Evolutionary conservation across 768 basidiomycete species (phyloP), one percentile per base, ranked within the genome.

Genomic region (Mycena floridula): DNA sequence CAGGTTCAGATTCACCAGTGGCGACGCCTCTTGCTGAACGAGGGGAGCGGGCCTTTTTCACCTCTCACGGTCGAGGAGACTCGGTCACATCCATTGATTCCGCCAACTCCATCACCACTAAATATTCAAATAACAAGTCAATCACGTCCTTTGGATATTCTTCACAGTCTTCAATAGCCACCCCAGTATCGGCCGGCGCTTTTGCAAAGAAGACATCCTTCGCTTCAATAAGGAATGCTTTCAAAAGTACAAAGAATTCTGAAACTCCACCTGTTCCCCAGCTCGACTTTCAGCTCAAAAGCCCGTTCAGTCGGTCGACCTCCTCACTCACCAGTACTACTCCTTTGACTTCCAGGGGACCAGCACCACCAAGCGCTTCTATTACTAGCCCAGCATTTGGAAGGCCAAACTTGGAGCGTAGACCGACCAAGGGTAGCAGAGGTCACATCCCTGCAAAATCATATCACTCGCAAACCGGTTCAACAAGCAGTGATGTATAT

Each of bases 201-300:
- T 85, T 89, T 56, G 68, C 78, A 35, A 89, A 88, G 67, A 92
- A 92, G 54, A 62, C 85, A 3, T 91, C 89, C 0, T 90, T 92
- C 48, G 89, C 89, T 2, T 90, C 87, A 13, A 79, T 92, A 47
- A 81, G 87, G 30, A 89, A 89, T 58, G 88, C 89, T 3, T 90
- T 92, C 73, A 91, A 87, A 62, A 77, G 75, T 37, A 72, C 73
- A 44, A 87, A 75, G 55, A 70, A 63, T 43, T 68, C 60, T 40
- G 79, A 82, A n/a, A 67, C 81, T 5, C 89, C 89, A 20, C 87
- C 88, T n/a, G 68, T 91, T 43, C 89, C 88, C 12, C 65, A 69
- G 26, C 61, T 89, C 24, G 86, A 89, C 44, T 69, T 78, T 42
- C 73, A 83, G 41, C 73, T 76, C 27, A 86, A 82, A 65, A 87